These are phyloP conservation scores for Fusarium ramigenum DNA, from an alignment of 2,329 filamentous ascomycete genomes.

Conservation along the genomic window DNA sequence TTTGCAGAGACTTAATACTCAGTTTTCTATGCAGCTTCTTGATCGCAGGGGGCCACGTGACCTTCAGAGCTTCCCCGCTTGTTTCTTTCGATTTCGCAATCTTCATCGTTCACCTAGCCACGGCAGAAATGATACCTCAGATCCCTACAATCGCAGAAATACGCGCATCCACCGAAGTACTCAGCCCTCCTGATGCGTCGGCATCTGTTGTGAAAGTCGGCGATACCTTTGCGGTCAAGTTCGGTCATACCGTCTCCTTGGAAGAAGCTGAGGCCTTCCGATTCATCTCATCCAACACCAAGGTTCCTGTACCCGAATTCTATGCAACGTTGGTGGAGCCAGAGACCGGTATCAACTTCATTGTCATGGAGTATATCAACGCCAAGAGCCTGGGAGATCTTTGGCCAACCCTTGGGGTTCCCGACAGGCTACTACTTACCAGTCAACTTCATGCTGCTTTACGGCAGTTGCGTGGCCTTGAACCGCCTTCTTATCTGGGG, in stretches of 20 bases:
- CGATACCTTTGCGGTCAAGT: accelerated
- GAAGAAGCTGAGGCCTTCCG: neutral
- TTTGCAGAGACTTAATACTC: neutral
- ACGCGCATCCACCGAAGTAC: neutral
- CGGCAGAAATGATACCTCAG: accelerated
- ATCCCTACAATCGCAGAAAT: neutral
- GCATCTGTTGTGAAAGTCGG: neutral
- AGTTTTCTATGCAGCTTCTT: neutral
- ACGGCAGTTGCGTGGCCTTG: no score
- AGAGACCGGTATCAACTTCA: neutral
- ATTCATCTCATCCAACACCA: neutral
- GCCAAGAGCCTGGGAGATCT: neutral
- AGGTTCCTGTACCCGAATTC: neutral
- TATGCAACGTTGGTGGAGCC: neutral
- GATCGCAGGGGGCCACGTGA: neutral
- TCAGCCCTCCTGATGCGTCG: neutral
- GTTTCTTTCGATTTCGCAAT: accelerated
- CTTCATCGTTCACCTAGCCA: accelerated
- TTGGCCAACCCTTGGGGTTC: neutral
- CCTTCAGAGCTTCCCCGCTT: neutral
- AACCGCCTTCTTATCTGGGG: no score
- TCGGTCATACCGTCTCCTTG: neutral
- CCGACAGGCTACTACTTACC: no score
- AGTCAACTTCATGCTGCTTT: no score
- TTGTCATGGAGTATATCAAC: neutral